Percentiles rank a stretch among this genome's conserved stretches.
phyloP scores from a whole-genome alignment of 176 grass and related monocot genomes.

The Oryza nivara region DNA sequence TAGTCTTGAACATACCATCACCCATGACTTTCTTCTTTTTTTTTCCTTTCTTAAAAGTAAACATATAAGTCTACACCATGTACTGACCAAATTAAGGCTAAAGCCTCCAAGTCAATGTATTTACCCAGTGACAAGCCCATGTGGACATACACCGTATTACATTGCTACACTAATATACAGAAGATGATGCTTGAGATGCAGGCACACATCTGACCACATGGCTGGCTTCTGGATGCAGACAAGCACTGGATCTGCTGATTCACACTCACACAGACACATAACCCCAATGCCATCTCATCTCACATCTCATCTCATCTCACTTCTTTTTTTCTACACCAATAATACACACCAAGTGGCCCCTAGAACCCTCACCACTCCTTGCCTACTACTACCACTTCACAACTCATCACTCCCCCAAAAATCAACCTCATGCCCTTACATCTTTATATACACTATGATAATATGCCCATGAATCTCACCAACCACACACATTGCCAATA shows the following conservation, averaged over 20 bases:
- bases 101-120: background rate
- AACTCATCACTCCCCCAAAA: background rate
- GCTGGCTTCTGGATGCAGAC: background rate
- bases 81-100: background rate
- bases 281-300: slow-evolving; percentile 33
- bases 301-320: background rate
- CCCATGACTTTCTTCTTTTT: background rate
- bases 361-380: background rate
- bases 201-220: background rate
- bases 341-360: slow-evolving; percentile 42
- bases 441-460: background rate
- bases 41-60: background rate
- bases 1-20: background rate
- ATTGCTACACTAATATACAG: background rate
- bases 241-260: slow-evolving; percentile 4
- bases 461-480: background rate
- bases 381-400: background rate
- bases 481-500: background rate
- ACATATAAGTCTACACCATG: background rate
- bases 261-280: background rate
- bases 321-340: slow-evolving; percentile 36
- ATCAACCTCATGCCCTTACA: background rate
- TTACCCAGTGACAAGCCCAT: background rate
- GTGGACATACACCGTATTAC: background rate
- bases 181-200: background rate